These are phyloP conservation scores for Pichia terricola DNA, from an alignment of 1,139 yeast species.

Conservation along the genomic window DNA sequence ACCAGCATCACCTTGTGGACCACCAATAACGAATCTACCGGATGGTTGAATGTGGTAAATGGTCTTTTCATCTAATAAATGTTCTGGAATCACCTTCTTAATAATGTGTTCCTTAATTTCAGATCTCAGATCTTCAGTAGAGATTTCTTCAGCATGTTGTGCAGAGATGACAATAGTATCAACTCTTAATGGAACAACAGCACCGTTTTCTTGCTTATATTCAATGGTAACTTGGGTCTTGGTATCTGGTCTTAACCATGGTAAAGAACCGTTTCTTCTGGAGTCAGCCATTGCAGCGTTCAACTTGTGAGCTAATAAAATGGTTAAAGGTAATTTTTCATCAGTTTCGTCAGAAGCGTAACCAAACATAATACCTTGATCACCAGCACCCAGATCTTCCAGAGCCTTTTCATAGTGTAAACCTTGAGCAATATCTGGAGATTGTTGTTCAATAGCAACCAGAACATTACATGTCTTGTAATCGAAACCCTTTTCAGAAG, in stretches of 20 bases:
- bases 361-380: conserved; percentile 99
- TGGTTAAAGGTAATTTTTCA: conserved; percentile 92
- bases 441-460: conserved; percentile 98
- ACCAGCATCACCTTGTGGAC: conserved; percentile 99
- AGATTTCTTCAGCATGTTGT: conserved; percentile 93
- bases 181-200: conserved; percentile 89
- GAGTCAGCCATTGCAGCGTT: conserved; percentile 96
- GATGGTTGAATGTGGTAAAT: conserved; percentile 98
- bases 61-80: conserved; percentile 89
- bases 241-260: conserved; percentile 99
- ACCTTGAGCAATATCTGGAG: conserved; percentile 99
- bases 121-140: conserved; percentile 83
- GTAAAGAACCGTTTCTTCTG: conserved; percentile 88
- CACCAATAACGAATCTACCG: conserved; percentile 99
- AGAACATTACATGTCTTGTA: conserved; percentile 98
- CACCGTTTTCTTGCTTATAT: conserved; percentile 89
- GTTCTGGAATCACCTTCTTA: conserved; percentile 85
- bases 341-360: conserved; percentile 99
- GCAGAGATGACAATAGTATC: conserved; percentile 97
- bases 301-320: conserved; percentile 88
- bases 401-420: conserved; percentile 93
- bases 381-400: conserved; percentile 99
- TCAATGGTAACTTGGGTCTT: conserved; percentile 99
- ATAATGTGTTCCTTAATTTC: conserved; percentile 72
- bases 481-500: conserved; percentile 94